Conservation (phyloP, 208 protist genomes). For the Herpetomonas muscarum region DNA sequence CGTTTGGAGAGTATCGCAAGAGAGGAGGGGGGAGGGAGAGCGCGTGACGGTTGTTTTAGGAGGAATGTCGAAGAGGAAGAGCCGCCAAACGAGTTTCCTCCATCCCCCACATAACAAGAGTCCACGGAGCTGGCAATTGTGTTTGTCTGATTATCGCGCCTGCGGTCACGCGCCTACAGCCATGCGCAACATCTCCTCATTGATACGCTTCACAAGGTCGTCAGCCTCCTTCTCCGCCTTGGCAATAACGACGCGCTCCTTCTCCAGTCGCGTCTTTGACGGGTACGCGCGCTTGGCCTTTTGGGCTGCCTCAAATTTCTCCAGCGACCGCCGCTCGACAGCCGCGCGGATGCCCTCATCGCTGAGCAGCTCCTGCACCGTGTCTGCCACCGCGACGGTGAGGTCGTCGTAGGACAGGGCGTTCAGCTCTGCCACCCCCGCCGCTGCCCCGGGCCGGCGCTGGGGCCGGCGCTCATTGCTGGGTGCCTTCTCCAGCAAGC, state of each 20-base stretch:
- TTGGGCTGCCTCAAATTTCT: constrained; percentile 31
- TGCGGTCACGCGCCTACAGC: constrained; percentile 13
- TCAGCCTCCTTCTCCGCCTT: constrained; percentile 72
- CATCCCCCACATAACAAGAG: no score
- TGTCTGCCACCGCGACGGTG: constrained; percentile 37
- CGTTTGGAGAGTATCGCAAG: no score
- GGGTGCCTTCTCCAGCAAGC: constrained; percentile 32
- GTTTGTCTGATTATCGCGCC: no score
- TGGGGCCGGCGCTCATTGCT: neutral
- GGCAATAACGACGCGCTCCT: constrained; percentile 57
- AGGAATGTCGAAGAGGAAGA: no score
- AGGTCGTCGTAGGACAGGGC: constrained; percentile 39
- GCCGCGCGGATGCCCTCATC: constrained; percentile 57
- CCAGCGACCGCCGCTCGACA: constrained; percentile 53
- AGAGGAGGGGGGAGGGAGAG: no score
- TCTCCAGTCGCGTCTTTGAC: constrained; percentile 21
- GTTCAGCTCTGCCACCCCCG: constrained; percentile 5
- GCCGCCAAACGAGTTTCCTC: no score
- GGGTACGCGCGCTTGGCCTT: constrained; percentile 15
- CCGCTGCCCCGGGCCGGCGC: neutral
- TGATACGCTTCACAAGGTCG: constrained; percentile 61
- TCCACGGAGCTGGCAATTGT: no score
- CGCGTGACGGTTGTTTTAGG: no score
- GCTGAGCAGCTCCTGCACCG: constrained; percentile 57
- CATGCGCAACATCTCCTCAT: constrained; percentile 67